Base-by-base conservation (phyloP, 306 rosid species). In the Sicyos baderoa region DNA sequence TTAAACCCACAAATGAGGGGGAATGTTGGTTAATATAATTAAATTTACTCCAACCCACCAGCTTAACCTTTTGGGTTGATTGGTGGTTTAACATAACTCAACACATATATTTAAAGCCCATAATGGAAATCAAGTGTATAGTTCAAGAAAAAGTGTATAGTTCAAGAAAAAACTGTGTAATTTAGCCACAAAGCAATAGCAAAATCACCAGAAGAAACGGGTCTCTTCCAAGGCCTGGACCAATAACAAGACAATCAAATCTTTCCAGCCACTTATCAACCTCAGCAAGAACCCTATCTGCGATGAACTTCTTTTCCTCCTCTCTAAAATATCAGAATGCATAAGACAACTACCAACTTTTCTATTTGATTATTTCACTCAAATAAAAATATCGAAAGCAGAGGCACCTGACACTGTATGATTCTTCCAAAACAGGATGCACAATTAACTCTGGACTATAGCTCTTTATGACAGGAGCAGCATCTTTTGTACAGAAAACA, bases 211-310 rank as follows among this genome's bases (percentile, higher is more conserved):
- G 87, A 74, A 91, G 94, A 80, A 88, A 88, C 6, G 97, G 87
- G 74, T 91, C 91, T 80, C 97, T 91, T 75, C 97, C 97, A 12
- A 91, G 97, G 77, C 97, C 97, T 2, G 97, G 97, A 79, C 97
- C 97, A 82, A 91, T 72, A 53, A 88, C 97, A 73, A 91, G 96
- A 72, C 94, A 85, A 74, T 88, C 94, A 76, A 91, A 91, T 81
- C 91, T 86, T 81, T 87, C 90, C 79, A 88, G 75, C 97, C 96
- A 88, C 81, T 85, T 88, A 61, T 72, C 85, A 76, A 91, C 87
- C 81, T 91, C 96, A 49, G 83, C 81, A 68, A 91, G 89, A 85
- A 89, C 84, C 81, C 79, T 87, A 51, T 53, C 59, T 60, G 83
- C 70, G 63, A 81, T 75, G 72, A 65, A 55, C 64, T 54, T 68